These are phyloP conservation scores for Echeveria elegans DNA, from an alignment of 164 flowering plant genomes.

Conservation along the genomic window DNA sequence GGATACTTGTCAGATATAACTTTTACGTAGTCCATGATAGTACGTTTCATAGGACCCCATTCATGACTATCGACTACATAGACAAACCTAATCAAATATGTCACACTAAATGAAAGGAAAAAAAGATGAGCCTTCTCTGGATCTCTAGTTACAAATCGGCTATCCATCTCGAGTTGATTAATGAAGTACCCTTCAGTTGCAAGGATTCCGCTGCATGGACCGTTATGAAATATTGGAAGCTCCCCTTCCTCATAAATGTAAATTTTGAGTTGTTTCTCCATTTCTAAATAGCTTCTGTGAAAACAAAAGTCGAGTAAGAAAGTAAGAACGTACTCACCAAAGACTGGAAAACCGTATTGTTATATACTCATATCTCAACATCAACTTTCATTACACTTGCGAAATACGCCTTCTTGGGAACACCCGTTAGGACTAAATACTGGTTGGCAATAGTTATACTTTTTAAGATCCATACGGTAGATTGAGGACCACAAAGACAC, in stretches of 20 bases:
- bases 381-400: too few relatives aligned
- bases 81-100: slow-evolving; percentile 32
- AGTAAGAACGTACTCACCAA: not conserved
- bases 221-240: slow-evolving; percentile 55
- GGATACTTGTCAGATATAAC: slow-evolving; percentile 1
- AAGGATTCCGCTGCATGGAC: slow-evolving; percentile 53
- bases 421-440: too few relatives aligned
- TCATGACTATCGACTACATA: slow-evolving; percentile 35
- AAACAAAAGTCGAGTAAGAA: not conserved
- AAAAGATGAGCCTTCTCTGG: slow-evolving; percentile 45
- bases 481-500: too few relatives aligned
- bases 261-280: slow-evolving; percentile 55
- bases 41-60: slow-evolving; percentile 32
- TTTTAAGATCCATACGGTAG: too few relatives aligned
- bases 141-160: slow-evolving; percentile 33
- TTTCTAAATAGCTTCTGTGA: slow-evolving; percentile 62
- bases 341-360: not conserved
- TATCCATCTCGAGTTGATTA: slow-evolving; percentile 28
- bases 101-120: slow-evolving; percentile 55
- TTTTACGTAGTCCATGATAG: slow-evolving; percentile 32
- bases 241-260: slow-evolving; percentile 65
- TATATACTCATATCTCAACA: too few relatives aligned
- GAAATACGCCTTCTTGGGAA: too few relatives aligned
- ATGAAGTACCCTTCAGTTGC: slow-evolving; percentile 60
- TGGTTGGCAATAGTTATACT: too few relatives aligned